phyloP scores from a whole-genome alignment of 495 filamentous ascomycete genomes.

The Parachaetomium inaequale region DNA sequence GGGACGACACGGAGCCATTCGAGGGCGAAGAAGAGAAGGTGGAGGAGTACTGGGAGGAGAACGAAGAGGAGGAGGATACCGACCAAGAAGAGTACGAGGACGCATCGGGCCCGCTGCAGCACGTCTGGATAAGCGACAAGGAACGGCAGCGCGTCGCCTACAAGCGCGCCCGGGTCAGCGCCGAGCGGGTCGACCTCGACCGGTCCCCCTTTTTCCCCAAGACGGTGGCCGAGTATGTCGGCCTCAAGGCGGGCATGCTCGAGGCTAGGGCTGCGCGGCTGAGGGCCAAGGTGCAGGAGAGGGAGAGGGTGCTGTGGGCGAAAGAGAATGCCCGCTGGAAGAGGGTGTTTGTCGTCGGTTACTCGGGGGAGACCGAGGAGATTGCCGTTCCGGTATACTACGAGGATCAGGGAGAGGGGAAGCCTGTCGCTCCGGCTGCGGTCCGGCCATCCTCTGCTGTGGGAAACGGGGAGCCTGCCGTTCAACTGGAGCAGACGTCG shows the following conservation, averaged over 20 bases:
- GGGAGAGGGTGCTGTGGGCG: neutral
- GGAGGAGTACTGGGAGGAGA: neutral
- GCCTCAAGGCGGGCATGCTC: neutral
- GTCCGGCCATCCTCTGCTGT: neutral
- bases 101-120: neutral
- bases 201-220: conserved; percentile 11
- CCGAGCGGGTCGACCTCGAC: neutral
- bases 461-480: neutral
- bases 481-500: neutral
- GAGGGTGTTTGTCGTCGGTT: neutral
- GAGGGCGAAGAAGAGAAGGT: neutral
- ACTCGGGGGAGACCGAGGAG: neutral
- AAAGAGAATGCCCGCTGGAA: neutral
- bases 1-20: neutral
- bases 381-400: neutral
- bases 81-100: neutral
- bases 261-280: neutral
- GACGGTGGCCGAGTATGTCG: conserved; percentile 1
- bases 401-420: neutral
- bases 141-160: neutral
- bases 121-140: neutral
- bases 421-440: neutral
- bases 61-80: neutral
- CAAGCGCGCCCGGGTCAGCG: neutral
- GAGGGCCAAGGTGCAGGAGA: neutral